Evolutionary conservation across 257 asterid species (phyloP).

Genomic region (Mitragyna speciosa): DNA sequence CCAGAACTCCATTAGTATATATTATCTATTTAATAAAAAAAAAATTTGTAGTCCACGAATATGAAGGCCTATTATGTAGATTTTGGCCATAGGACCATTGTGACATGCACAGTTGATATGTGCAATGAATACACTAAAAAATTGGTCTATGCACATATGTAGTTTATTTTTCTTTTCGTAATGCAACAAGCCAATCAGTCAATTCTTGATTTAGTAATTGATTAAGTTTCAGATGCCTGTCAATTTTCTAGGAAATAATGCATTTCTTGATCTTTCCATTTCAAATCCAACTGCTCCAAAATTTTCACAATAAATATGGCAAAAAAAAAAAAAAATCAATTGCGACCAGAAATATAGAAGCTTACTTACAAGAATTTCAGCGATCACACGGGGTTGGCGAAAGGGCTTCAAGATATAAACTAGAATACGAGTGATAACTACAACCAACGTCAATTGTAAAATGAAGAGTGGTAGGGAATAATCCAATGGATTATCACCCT

Average conservation of each 20-base stretch:
- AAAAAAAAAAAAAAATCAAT: not conserved
- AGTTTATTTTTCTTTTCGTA: too few relatives aligned
- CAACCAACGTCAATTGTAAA: conserved; percentile 71
- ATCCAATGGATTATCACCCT: conserved; percentile 91
- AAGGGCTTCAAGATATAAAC: conserved; percentile 78
- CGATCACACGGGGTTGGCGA: conserved; percentile 90
- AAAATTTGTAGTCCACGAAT: too few relatives aligned
- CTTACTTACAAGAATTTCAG: conserved; percentile 81
- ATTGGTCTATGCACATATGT: not conserved
- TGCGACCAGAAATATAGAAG: not conserved
- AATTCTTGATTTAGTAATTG: not conserved
- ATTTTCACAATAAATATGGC: not conserved
- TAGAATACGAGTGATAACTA: conserved; percentile 64
- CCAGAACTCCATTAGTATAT: too few relatives aligned
- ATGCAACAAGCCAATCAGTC: not conserved
- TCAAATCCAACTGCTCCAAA: not conserved
- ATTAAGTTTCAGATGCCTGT: not conserved
- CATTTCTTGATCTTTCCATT: not conserved
- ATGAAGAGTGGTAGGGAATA: conserved; percentile 90
- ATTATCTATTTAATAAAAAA: too few relatives aligned
- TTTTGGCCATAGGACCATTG: not conserved
- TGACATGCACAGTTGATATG: not conserved
- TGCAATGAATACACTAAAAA: not conserved
- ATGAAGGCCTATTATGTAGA: too few relatives aligned
- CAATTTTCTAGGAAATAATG: not conserved